These are phyloP conservation scores for Ogataea nonfermentans DNA, from an alignment of 805 yeast species.

Conservation along the genomic window DNA sequence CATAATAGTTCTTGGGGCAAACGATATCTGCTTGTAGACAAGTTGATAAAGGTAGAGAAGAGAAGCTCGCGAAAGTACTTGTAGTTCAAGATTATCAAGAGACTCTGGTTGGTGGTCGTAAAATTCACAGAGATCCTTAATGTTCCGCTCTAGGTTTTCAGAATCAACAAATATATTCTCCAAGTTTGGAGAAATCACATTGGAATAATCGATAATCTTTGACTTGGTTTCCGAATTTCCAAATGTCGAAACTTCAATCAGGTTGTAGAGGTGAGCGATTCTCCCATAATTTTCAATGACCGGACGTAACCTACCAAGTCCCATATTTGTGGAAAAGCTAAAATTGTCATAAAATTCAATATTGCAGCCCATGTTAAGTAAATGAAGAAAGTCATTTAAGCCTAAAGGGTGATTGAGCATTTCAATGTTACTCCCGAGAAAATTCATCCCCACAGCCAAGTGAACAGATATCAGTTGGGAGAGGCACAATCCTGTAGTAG, in stretches of 20 bases:
- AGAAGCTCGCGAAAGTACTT: conserved; percentile 14
- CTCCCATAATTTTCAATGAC: conserved; percentile 13
- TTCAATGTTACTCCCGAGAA: not conserved
- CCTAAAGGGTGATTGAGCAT: conserved; percentile 8
- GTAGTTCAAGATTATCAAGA: conserved; percentile 4
- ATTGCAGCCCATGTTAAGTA: conserved; percentile 6
- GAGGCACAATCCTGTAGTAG: conserved; percentile 20
- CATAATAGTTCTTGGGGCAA: conserved; percentile 18
- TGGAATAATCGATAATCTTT: not conserved
- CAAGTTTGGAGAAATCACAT: conserved; percentile 8
- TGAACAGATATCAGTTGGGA: conserved; percentile 13
- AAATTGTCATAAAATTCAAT: conserved; percentile 19
- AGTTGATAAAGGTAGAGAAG: conserved; percentile 17
- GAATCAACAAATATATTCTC: conserved; percentile 12
- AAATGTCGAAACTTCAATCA: conserved; percentile 10
- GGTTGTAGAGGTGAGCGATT: conserved; percentile 11
- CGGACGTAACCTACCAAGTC: conserved; percentile 8
- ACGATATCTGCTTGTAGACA: conserved; percentile 13
- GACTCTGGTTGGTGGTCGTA: not conserved
- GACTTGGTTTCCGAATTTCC: conserved; percentile 6
- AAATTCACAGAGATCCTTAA: not conserved
- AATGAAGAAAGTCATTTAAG: conserved; percentile 9
- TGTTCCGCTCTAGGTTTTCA: conserved; percentile 5
- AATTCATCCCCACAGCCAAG: conserved; percentile 10
- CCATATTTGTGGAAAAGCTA: conserved; percentile 6